These are phyloP conservation scores for Claviceps cyperi DNA, from an alignment of 2,329 filamentous ascomycete genomes.

Conservation along the genomic window DNA sequence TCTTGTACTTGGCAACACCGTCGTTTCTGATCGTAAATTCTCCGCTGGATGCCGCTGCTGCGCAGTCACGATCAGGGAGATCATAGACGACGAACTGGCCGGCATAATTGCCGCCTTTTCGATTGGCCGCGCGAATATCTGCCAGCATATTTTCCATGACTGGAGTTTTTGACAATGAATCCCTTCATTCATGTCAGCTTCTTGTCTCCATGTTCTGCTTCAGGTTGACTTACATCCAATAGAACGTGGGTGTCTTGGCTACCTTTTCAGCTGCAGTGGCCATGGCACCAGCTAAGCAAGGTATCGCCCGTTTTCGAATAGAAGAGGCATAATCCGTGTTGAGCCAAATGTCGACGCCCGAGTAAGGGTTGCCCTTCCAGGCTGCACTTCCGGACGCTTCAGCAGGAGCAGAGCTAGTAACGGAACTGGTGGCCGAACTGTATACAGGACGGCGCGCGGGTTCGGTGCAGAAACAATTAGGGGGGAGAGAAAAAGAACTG, in stretches of 20 bases:
- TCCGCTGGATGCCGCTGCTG: conserved; percentile 41
- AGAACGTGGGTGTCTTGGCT: conserved; percentile 37
- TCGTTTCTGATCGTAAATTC: conserved; percentile 35
- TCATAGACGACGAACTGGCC: conserved; percentile 42
- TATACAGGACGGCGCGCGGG: neutral
- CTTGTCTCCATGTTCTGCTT: neutral
- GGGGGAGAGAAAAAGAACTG: neutral
- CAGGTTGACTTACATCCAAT: conserved; percentile 30
- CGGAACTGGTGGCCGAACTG: neutral
- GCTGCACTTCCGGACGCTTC: conserved; percentile 22
- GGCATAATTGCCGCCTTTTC: conserved; percentile 25
- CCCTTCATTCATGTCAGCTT: conserved; percentile 20
- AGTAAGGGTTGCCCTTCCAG: conserved; percentile 40
- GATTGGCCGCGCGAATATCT: conserved; percentile 26
- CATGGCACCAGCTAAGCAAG: conserved; percentile 41
- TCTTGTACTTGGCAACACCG: conserved; percentile 39
- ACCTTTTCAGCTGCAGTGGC: conserved; percentile 36
- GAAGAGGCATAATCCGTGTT: conserved; percentile 34
- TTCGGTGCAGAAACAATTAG: neutral
- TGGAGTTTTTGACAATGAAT: conserved; percentile 34
- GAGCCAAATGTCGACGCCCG: conserved; percentile 22
- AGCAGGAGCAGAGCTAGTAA: conserved; percentile 4
- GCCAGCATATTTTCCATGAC: conserved; percentile 30
- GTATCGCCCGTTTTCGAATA: conserved; percentile 42
- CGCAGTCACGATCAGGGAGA: conserved; percentile 43